Conservation (phyloP, 2,329 filamentous ascomycete species). For the Cercospora berteroae region DNA sequence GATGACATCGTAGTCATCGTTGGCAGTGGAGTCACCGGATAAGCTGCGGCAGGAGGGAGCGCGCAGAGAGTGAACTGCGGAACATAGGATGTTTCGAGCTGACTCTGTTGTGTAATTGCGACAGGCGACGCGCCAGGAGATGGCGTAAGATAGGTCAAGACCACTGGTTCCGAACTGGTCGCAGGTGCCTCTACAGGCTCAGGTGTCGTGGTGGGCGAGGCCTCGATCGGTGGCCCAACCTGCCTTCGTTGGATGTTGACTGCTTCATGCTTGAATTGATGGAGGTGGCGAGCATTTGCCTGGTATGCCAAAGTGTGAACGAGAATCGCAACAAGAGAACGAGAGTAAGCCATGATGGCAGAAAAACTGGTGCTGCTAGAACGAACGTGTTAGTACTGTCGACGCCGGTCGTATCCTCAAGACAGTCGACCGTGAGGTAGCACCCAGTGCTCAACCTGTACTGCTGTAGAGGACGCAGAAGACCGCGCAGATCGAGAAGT, state of each 20-base stretch:
- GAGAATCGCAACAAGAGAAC: constrained; percentile 21
- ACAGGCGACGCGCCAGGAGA: constrained; percentile 45
- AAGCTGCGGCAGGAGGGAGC: constrained; percentile 39
- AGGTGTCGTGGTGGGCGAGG: constrained; percentile 16
- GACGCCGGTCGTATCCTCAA: constrained; percentile 7
- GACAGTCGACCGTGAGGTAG: constrained; percentile 17
- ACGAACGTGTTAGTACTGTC: constrained; percentile 4
- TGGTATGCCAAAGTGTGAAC: constrained; percentile 21
- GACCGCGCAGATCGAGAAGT: neutral
- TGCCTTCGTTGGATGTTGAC: constrained; percentile 30
- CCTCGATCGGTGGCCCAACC: constrained; percentile 23
- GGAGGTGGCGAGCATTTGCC: constrained; percentile 25
- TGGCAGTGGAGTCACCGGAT: constrained; percentile 33
- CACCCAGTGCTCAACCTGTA: constrained; percentile 23
- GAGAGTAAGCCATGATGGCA: constrained; percentile 26
- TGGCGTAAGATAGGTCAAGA: constrained; percentile 43
- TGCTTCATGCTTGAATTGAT: constrained; percentile 35
- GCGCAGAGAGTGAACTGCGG: constrained; percentile 46
- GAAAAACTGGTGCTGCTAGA: constrained; percentile 3
- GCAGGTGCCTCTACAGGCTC: constrained; percentile 11
- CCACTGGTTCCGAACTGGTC: constrained; percentile 24
- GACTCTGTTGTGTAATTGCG: constrained; percentile 44
- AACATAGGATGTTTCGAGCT: constrained; percentile 45
- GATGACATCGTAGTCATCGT: constrained; percentile 34
- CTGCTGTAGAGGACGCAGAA: constrained; percentile 3